Evolutionary conservation across 2,329 filamentous ascomycete genomes (phyloP).

Genomic region (Phymatotrichopsis omnivora): DNA sequence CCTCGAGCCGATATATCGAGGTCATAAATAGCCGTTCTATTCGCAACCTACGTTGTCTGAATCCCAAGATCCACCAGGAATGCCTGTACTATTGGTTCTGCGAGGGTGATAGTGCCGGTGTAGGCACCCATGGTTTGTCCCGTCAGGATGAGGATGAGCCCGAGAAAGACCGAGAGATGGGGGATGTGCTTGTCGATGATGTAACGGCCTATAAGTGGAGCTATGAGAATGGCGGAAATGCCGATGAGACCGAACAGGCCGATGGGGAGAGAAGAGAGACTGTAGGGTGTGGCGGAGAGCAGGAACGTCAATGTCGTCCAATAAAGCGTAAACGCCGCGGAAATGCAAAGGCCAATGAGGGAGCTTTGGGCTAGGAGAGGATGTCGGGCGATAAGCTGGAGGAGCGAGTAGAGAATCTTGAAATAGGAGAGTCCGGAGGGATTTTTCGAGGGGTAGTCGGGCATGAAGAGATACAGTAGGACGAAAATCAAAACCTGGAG

Average conservation of each 20-base stretch:
- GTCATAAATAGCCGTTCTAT: constrained; percentile 57
- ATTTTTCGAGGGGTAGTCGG: constrained; percentile 69
- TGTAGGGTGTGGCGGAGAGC: constrained; percentile 58
- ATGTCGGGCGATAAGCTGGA: constrained; percentile 52
- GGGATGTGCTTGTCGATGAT: constrained; percentile 63
- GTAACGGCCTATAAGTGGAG: constrained; percentile 57
- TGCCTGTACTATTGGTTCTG: constrained; percentile 63
- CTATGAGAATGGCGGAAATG: constrained; percentile 55
- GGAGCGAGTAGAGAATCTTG: constrained; percentile 53
- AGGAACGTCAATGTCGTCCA: constrained; percentile 75
- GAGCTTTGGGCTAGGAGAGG: constrained; percentile 61
- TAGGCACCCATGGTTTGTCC: constrained; percentile 61
- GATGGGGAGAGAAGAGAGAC: constrained; percentile 56
- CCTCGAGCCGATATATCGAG: constrained; percentile 59
- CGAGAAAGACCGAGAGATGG: constrained; percentile 55
- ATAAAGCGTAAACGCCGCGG: constrained; percentile 54
- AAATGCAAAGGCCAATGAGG: constrained; percentile 53
- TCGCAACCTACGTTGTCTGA: constrained; percentile 64
- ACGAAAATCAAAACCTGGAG: constrained; percentile 57
- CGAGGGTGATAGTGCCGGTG: constrained; percentile 53
- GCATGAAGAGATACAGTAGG: constrained; percentile 63
- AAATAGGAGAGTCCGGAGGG: constrained; percentile 53
- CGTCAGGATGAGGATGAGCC: constrained; percentile 47
- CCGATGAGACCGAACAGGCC: constrained; percentile 72
- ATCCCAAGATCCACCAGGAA: constrained; percentile 60